Percentiles rank a stretch among this genome's conserved stretches.
phyloP scores from a whole-genome alignment of 805 yeast genomes.

The Debaryomyces tyrocola region DNA sequence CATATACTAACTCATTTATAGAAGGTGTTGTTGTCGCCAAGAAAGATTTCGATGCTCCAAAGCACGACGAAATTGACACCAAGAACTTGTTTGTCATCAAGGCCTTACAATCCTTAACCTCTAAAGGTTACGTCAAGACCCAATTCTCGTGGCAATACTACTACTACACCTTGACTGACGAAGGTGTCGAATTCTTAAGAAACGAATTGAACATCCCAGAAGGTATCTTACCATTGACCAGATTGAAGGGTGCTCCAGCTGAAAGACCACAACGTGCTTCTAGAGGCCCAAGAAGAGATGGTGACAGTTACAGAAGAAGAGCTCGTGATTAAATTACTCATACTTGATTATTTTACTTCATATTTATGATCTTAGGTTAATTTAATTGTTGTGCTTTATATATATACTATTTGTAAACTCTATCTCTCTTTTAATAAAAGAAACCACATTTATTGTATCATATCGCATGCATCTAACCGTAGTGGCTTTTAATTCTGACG shows the following conservation, averaged over 20 bases:
- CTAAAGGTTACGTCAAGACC: conserved; percentile 98
- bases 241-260: conserved; percentile 92
- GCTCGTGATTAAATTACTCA: conserved; percentile 43
- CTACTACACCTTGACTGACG: conserved; percentile 99
- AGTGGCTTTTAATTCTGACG: no score
- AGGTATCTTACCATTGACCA: conserved; percentile 97
- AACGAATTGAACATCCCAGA: conserved; percentile 98
- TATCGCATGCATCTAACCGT: not conserved
- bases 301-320: conserved; percentile 59
- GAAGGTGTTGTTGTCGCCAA: conserved; percentile 99
- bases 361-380: conserved; percentile 4
- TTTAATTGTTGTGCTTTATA: conserved; percentile 9
- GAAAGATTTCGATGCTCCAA: conserved; percentile 96
- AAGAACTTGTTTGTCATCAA: conserved; percentile 96
- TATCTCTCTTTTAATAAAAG: conserved; percentile 4
- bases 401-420: conserved; percentile 7
- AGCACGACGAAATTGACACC: conserved; percentile 98
- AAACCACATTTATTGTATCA: not conserved
- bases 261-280: conserved; percentile 55
- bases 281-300: conserved; percentile 38
- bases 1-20: conserved; percentile 45
- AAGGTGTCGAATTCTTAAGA: conserved; percentile 98
- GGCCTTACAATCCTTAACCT: conserved; percentile 98
- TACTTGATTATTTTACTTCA: not conserved
- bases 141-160: conserved; percentile 99